phyloP scores from a whole-genome alignment of 2,329 filamentous ascomycete species.

The Trichoderma sp. region DNA sequence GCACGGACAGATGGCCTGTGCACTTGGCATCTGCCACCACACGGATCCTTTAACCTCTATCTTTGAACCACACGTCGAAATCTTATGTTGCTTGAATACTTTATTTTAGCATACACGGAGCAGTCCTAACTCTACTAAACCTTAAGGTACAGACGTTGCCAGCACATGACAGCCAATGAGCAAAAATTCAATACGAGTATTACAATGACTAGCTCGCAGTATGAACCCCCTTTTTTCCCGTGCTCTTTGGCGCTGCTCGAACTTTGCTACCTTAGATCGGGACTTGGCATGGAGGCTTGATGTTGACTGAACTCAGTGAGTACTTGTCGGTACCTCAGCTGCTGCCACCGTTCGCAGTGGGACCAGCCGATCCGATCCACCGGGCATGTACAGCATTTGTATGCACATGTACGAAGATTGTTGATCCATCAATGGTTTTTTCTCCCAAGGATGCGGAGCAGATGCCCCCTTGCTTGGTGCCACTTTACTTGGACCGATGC shows the following conservation, averaged over 20 bases:
- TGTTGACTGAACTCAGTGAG: not conserved
- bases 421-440: not conserved
- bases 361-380: constrained; percentile 14
- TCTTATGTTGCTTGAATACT: not conserved
- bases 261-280: not conserved
- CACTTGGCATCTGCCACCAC: not conserved
- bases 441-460: not conserved
- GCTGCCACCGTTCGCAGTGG: not conserved
- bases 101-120: not conserved
- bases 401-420: not conserved
- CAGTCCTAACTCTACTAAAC: not conserved
- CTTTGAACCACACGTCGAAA: not conserved
- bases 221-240: not conserved
- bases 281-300: not conserved
- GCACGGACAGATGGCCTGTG: not conserved
- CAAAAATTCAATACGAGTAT: not conserved
- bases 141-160: not conserved
- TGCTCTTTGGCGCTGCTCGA: not conserved
- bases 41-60: not conserved
- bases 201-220: not conserved
- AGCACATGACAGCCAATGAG: not conserved
- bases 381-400: constrained; percentile 2
- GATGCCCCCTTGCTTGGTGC: not conserved
- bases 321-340: not conserved
- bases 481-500: not conserved